phyloP scores from a whole-genome alignment of 345 rosid genomes.

The Syzygium grande region DNA sequence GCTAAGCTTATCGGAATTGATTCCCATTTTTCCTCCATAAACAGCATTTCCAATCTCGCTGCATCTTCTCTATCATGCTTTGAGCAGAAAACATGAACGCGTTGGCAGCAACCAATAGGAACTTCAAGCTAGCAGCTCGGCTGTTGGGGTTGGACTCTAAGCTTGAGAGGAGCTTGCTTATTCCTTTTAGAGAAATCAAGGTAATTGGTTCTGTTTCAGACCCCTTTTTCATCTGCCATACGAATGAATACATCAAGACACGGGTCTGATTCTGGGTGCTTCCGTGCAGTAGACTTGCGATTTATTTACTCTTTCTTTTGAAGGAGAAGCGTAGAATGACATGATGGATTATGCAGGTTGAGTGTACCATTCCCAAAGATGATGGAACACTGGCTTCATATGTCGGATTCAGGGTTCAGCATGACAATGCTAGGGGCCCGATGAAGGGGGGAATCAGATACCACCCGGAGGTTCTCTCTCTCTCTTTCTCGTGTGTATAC shows the following conservation, averaged over 20 bases:
- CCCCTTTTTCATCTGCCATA: background rate
- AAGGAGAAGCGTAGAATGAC: background rate
- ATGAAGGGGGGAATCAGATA: constrained; percentile 99
- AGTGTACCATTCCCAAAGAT: constrained; percentile 88
- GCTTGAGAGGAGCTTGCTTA: constrained; percentile 89
- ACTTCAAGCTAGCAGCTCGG: constrained; percentile 82
- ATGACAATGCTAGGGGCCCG: constrained; percentile 98
- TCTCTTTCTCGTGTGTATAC: background rate
- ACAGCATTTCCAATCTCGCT: background rate
- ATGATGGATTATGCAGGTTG: constrained; percentile 47
- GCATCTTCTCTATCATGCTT: background rate
- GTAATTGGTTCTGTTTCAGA: constrained; percentile 15
- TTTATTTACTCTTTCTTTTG: background rate
- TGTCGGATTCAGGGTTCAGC: constrained; percentile 94
- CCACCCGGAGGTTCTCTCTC: constrained; percentile 71
- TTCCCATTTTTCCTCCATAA: background rate
- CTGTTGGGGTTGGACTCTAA: constrained; percentile 92
- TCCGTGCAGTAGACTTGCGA: background rate
- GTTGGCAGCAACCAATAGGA: constrained; percentile 90
- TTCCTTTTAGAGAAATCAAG: constrained; percentile 97
- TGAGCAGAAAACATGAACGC: constrained; percentile 57
- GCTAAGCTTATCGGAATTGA: background rate
- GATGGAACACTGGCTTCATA: constrained; percentile 83
- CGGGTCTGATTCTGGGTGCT: background rate
- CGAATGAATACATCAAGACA: background rate